Evolutionary conservation across 2,329 filamentous ascomycete species (phyloP), one percentile per base, ranked within the genome.

Genomic region (Phialocephala subalpina): DNA sequence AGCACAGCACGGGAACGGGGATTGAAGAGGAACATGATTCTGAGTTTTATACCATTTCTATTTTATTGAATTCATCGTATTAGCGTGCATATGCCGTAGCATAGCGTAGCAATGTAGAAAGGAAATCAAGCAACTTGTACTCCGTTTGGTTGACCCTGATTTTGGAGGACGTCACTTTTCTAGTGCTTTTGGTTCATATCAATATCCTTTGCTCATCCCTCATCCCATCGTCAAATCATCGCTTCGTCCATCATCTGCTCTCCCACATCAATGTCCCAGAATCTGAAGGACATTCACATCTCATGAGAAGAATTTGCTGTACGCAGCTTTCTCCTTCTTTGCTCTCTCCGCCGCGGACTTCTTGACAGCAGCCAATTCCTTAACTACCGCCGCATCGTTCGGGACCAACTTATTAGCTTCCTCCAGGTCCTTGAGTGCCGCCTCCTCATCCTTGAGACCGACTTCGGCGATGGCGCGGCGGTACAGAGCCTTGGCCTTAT

Each of bases 241-340:
- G 16, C 22, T 27, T n/a, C 45, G 11, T 22, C 4, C 45, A 49
- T 49, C 3, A 22, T 12, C 11, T 25, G 1, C 20, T 3, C 7
- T 49, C 14, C 18, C 3, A 16, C 12, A 16, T 42, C 38, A 16
- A 14, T 14, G 12, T 14, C 3, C 18, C 38, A 29, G 25, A 33
- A 11, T 36, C 47, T 25, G 12, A 29, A 35, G n/a, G 45, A 40
- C 22, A 56, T 14, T n/a, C 6, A 25, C 52, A 18, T 25, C 58
- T 72, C 65, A 77, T 33, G 71, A 65, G 63, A 98, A 98, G 81
- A 97, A 96, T 82, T 97, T 98, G 82, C 91, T 92, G 78, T 95
- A 97, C 6, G 90, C 91, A 73, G 92, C 93, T 87, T 94, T 97
- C 84, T 97, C 93, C 87, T 94, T 97, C 78, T 92, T 91, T 68